phyloP scores from a whole-genome alignment of 1,284 basidiomycete genomes.

The Volvariella volvacea region DNA sequence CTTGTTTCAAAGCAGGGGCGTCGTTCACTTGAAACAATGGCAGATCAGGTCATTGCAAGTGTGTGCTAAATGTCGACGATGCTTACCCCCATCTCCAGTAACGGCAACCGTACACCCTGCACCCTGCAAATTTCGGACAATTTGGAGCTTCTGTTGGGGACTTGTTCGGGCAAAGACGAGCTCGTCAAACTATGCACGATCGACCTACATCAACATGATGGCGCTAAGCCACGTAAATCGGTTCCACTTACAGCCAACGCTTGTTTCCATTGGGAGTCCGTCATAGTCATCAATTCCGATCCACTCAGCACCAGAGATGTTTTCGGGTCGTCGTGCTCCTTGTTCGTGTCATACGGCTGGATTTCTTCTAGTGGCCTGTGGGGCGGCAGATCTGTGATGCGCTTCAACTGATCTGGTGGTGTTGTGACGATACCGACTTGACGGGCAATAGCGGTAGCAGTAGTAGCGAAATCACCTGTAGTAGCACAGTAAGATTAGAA shows the following conservation, averaged over 20 bases:
- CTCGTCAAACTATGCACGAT: slow-evolving; percentile 44
- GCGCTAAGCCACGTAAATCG: no score
- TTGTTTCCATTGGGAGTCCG: slow-evolving; percentile 37
- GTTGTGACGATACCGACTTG: slow-evolving; percentile 51
- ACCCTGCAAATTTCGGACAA: slow-evolving; percentile 56
- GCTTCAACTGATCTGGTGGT: slow-evolving; percentile 23
- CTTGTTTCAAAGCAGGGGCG: slow-evolving; percentile 53
- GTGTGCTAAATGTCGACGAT: neutral
- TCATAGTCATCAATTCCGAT: slow-evolving; percentile 35
- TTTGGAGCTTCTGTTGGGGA: slow-evolving; percentile 67
- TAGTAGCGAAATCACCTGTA: slow-evolving; percentile 27
- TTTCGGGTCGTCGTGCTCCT: slow-evolving; percentile 18
- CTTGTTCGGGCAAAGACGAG: slow-evolving; percentile 72
- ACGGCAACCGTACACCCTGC: slow-evolving; percentile 47
- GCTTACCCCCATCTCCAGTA: slow-evolving; percentile 47
- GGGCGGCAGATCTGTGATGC: slow-evolving; percentile 28
- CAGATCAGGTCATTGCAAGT: neutral
- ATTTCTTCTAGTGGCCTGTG: slow-evolving; percentile 13
- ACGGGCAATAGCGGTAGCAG: slow-evolving; percentile 55
- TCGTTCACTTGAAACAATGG: slow-evolving; percentile 42
- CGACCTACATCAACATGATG: slow-evolving; percentile 12
- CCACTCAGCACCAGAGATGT: slow-evolving; percentile 45
- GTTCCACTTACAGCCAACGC: slow-evolving; percentile 12
- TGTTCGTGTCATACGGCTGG: slow-evolving; percentile 19
- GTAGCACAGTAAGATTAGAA: neutral